These are phyloP conservation scores for Rehmannia glutinosa DNA, from an alignment of 257 asterid species.

Conservation along the genomic window DNA sequence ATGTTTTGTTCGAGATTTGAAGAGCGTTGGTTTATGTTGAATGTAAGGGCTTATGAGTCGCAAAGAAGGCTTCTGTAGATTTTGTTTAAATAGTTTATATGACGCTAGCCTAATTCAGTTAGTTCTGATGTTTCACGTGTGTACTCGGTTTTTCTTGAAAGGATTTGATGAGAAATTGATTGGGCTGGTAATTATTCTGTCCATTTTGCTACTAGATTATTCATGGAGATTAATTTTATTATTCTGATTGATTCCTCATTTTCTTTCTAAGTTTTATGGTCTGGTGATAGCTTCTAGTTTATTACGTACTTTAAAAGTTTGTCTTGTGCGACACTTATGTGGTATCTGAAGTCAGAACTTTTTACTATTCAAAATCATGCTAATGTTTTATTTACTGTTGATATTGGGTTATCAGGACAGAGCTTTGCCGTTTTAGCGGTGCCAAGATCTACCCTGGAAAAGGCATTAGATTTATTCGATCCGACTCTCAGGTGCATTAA, in stretches of 20 bases:
- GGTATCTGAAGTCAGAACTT: neutral
- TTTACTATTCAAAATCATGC: neutral
- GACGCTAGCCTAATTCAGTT: neutral
- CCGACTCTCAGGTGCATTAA: slow-evolving; percentile 61
- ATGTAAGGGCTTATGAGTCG: neutral
- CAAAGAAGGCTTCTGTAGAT: neutral
- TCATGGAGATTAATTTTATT: neutral
- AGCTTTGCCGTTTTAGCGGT: slow-evolving; percentile 80
- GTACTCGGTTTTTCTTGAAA: neutral
- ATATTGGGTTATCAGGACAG: slow-evolving; percentile 49
- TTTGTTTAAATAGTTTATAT: neutral
- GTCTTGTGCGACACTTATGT: neutral
- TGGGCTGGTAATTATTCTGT: neutral
- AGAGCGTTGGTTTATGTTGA: too few species aligned
- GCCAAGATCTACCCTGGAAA: slow-evolving; percentile 81
- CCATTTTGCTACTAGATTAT: neutral
- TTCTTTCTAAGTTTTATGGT: neutral
- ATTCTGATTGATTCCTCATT: neutral
- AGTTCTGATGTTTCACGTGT: neutral
- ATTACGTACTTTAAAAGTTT: neutral
- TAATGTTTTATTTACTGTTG: neutral
- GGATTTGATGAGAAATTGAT: neutral
- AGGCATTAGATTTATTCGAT: slow-evolving; percentile 69
- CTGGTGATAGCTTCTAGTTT: neutral
- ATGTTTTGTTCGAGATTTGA: too few species aligned